Percentiles rank a stretch among this genome's conserved stretches.
Conservation (phyloP, 83 land plant genomes). For the Picea engelmannii region DNA sequence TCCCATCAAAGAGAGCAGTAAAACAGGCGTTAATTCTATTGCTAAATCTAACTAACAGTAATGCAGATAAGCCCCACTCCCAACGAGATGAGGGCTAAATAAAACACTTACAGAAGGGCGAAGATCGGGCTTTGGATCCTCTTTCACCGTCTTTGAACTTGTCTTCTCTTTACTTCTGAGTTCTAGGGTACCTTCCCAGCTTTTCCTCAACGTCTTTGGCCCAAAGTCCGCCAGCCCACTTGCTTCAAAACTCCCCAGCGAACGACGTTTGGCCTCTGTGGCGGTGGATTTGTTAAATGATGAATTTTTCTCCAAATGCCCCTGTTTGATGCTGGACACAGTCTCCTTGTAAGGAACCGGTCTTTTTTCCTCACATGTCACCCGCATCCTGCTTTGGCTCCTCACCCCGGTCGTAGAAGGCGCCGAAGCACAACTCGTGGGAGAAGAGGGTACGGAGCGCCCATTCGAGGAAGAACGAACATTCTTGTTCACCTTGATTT, state of each 20-base stretch:
- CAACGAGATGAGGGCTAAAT: not conserved
- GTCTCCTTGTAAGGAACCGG: not conserved
- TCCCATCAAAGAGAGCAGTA: no score
- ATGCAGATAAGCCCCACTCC: not conserved
- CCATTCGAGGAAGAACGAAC: conserved; percentile 26
- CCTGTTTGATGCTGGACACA: not conserved
- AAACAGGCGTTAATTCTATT: no score
- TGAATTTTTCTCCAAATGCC: conserved; percentile 32
- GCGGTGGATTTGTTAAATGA: conserved; percentile 28
- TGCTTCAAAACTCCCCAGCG: conserved; percentile 18
- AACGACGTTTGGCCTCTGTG: conserved; percentile 19
- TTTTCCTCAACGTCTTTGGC: conserved; percentile 66
- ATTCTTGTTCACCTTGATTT: no score
- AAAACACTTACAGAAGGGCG: conserved; percentile 41
- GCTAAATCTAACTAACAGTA: no score
- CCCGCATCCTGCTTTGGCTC: conserved; percentile 41
- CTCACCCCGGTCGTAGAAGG: conserved; percentile 48
- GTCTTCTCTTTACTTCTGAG: conserved; percentile 30
- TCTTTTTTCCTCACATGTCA: conserved; percentile 22
- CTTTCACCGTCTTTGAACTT: conserved; percentile 23
- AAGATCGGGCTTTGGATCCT: conserved; percentile 19
- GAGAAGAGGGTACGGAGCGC: conserved; percentile 62
- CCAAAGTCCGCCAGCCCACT: conserved; percentile 49
- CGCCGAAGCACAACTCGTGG: conserved; percentile 54
- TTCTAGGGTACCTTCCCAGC: conserved; percentile 77